A percentile compares a stretch with the other conserved stretches of the same genome.
These are phyloP conservation scores for Tricholomella constricta DNA, from an alignment of 768 basidiomycete genomes.

Conservation along the genomic window DNA sequence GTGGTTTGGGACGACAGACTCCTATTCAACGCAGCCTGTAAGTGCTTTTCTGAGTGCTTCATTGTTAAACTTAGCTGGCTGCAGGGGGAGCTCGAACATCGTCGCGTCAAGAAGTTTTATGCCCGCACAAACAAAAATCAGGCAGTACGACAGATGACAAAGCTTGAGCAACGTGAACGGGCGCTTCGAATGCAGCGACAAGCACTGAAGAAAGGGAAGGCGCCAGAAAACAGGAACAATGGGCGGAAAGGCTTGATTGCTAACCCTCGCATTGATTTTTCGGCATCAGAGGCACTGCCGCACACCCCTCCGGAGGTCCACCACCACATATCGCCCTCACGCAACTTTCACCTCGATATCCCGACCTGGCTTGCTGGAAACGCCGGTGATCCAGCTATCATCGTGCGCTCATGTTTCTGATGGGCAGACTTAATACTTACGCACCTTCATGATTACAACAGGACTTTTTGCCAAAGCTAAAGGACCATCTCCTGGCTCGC, in stretches of 20 bases:
- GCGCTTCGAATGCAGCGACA: too few species aligned
- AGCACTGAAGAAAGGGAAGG: too few species aligned
- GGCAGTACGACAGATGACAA: neutral
- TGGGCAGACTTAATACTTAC: too few species aligned
- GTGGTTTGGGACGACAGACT: conserved; percentile 32
- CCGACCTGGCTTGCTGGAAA: neutral
- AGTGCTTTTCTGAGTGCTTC: neutral
- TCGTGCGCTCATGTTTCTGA: neutral
- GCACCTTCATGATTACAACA: neutral
- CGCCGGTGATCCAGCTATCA: neutral
- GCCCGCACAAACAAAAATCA: conserved; percentile 2
- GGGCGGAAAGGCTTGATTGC: too few species aligned
- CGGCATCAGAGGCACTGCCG: too few species aligned
- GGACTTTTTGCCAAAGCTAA: conserved; percentile 1
- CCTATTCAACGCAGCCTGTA: conserved; percentile 35
- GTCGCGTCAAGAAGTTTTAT: neutral
- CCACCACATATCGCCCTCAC: neutral
- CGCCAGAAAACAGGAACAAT: too few species aligned
- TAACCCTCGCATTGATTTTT: too few species aligned
- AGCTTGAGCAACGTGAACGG: too few species aligned
- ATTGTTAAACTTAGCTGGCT: too few species aligned
- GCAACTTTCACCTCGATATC: neutral
- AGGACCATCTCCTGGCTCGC: neutral
- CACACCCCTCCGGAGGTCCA: neutral
- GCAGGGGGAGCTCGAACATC: conserved; percentile 11